Base-by-base conservation (phyloP, 768 basidiomycete genomes). In the Russula brevipes region DNA sequence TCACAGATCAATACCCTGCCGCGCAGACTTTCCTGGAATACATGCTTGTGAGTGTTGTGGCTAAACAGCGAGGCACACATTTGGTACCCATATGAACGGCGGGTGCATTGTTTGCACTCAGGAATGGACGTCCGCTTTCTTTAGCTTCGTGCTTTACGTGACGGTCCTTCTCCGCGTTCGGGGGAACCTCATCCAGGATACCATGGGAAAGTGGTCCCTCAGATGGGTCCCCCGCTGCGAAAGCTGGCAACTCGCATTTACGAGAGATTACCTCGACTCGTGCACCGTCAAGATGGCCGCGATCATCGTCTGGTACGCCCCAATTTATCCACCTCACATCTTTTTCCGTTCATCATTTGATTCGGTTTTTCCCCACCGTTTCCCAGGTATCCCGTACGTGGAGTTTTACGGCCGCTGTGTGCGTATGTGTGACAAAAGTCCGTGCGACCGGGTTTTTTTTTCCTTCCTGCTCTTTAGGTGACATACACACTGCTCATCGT, bases 1-100 rank as follows among this genome's bases (percentile, higher is more conserved):
- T 82, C 38, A 78, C 79, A 8, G 59, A 69, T 3, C 65, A 69
- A 14, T 82, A 82, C 65, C 75, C 77, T 2, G 35, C 56, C 16
- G 75, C 75, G 51, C 78, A 77, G 49, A 70, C 73, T 11, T 72
- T 73, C 54, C 67, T 80, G 19, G 80, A 81, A 68, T 82, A 81
- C 66, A 74, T 80, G 67, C 74, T 80, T 33, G 80, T 81, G 53
- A 57, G 76, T 72, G 4, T 5, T 10, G n/a, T 47, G 24, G 24
- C 45, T 39, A 5, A 17, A 38, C 2, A 9, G 42, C n/a, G 16
- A 3, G 30, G 42, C 8, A 41, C 7, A 30, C 17, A 35, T 30
- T 9, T 4, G 19, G 19, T 57, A 24, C 17, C n/a, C 46, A 39
- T n/a, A 24, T 31, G 11, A 30, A 39, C 44, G 12, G 55, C 33